A percentile compares a stretch with the other conserved stretches of the same genome.
These are phyloP conservation scores for Hymenoscyphus linearis DNA, from an alignment of 2,329 filamentous ascomycete species.

Conservation along the genomic window DNA sequence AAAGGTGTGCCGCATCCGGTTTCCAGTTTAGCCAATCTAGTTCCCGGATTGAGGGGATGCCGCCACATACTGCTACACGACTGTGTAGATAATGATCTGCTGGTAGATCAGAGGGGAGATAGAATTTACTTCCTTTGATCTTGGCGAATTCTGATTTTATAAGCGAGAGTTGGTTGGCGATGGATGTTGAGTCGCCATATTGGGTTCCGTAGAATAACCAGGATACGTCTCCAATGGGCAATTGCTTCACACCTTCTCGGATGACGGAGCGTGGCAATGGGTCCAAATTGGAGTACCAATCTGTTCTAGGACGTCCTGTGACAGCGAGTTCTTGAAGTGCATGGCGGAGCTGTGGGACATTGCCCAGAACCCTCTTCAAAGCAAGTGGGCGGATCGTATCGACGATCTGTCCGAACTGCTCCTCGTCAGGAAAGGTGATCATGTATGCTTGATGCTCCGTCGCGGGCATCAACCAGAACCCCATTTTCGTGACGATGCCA, in stretches of 20 bases:
- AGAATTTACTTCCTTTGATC: conserved; percentile 31
- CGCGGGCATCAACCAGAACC: conserved; percentile 48
- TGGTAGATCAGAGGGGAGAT: conserved; percentile 30
- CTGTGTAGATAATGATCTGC: conserved; percentile 30
- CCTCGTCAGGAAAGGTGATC: conserved; percentile 43
- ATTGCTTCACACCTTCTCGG: conserved; percentile 26
- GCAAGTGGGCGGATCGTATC: conserved; percentile 40
- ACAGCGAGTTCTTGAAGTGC: conserved; percentile 32
- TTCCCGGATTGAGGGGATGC: conserved; percentile 27
- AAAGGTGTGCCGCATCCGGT: conserved; percentile 45
- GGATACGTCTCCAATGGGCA: conserved; percentile 27
- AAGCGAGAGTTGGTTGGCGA: conserved; percentile 25
- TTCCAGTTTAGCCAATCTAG: conserved; percentile 45
- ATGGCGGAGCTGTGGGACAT: conserved; percentile 30
- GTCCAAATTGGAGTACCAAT: conserved; percentile 25
- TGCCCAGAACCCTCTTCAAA: conserved; percentile 27
- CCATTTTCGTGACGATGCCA: conserved; percentile 51
- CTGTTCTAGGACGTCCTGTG: conserved; percentile 26
- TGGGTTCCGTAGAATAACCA: conserved; percentile 32
- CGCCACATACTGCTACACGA: conserved; percentile 28
- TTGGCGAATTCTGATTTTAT: conserved; percentile 27
- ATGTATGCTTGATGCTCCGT: conserved; percentile 41
- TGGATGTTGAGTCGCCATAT: conserved; percentile 27
- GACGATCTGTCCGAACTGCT: conserved; percentile 43
- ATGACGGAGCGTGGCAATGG: conserved; percentile 30